These are phyloP conservation scores for Dissophora ornata DNA, from an alignment of 192 early-diverging fungal species.

Conservation along the genomic window DNA sequence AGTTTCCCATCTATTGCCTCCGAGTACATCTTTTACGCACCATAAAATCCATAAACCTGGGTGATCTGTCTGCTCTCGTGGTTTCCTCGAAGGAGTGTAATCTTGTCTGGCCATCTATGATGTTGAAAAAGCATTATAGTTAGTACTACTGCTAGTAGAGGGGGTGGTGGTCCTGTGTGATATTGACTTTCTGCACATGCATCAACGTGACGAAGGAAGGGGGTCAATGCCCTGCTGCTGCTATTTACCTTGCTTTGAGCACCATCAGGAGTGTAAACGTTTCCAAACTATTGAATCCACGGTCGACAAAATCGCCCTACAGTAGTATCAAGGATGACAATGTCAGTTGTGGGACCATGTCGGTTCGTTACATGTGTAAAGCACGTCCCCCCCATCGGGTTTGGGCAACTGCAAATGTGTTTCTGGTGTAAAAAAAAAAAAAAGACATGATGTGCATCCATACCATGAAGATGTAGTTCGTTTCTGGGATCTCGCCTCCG, in stretches of 20 bases:
- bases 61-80: conserved; percentile 98
- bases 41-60: conserved; percentile 96
- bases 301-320: conserved; percentile 98
- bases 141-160: too few relatives aligned
- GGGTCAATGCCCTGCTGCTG: too few relatives aligned
- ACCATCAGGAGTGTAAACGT: conserved; percentile 94
- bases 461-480: conserved; percentile 99
- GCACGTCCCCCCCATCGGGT: background rate
- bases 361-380: background rate
- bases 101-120: conserved; percentile 92
- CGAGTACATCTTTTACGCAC: conserved; percentile 32
- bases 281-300: conserved; percentile 97
- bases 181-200: too few relatives aligned
- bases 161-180: too few relatives aligned
- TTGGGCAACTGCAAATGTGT: too few relatives aligned
- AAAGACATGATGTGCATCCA: background rate
- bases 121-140: too few relatives aligned
- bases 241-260: conserved; percentile 85
- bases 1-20: too few relatives aligned
- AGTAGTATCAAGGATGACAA: background rate
- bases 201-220: too few relatives aligned
- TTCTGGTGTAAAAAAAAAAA: too few relatives aligned
- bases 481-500: conserved; percentile 92
- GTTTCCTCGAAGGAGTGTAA: conserved; percentile 94
- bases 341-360: too few relatives aligned